Evolutionary conservation across 2,329 filamentous ascomycete species (phyloP), one percentile per base, ranked within the genome.

Genomic region (Xylariales sp.): DNA sequence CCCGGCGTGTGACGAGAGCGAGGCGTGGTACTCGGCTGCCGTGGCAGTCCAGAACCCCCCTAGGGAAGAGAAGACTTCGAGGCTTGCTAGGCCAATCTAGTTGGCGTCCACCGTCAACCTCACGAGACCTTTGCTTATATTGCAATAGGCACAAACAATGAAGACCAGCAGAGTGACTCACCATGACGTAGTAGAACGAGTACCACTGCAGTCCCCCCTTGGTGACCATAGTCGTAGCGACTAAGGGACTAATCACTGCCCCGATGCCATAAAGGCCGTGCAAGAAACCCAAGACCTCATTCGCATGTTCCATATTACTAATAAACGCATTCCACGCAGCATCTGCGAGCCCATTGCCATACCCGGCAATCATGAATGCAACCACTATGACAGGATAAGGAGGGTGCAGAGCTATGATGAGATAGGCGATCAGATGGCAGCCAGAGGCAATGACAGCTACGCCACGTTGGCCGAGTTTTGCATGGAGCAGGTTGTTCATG

Each of bases 171-270:
- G 20, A 4, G 12, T 11, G 18, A 56, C 71, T 47, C 53, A 84
- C 78, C 81, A 88, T 85, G 31, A 88, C 64, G 55, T 87, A 88
- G 60, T 88, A 90, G 56, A 84, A 89, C 2, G 68, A 67, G 51
- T 82, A 86, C 85, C 85, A 90, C 0, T 69, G 69, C 38, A 82
- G 48, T 5, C 66, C 51, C 0, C 66, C 78, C 51, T 78, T 78
- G 0, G 80, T 80, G 27, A 88, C 78, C 71, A 90, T 76, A 0
- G 73, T 74, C 0, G 85, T 88, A 0, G 84, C 83, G 36, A 88
- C 73, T 3, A 88, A 58, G 0, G 85, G 85, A n/a, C 77, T 72
- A 0, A 88, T 62, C 0, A 84, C 78, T 1, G 81, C 85, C 0
- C 86, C 84, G 1, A 79, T 50, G 0, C 82, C 83, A 52, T 88